phyloP scores from a whole-genome alignment of 495 filamentous ascomycete genomes.

The Aspergillus ostianus region DNA sequence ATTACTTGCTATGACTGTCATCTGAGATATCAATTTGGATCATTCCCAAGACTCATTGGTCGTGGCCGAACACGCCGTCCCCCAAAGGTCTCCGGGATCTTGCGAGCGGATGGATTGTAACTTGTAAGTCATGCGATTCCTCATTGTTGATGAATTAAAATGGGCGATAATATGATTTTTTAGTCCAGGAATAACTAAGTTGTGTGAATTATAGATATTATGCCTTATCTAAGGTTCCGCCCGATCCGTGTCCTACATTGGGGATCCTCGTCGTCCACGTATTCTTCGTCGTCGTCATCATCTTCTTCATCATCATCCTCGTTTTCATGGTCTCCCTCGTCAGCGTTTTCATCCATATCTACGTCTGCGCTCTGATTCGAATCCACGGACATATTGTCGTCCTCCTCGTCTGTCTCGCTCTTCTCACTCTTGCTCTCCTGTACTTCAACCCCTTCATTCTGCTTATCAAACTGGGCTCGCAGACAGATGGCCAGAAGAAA shows the following conservation, averaged over 20 bases:
- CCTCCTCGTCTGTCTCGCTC: background rate
- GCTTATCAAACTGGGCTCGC: background rate
- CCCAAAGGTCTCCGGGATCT: too few species aligned
- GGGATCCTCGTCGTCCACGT: background rate
- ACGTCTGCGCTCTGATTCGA: background rate
- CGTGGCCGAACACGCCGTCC: too few species aligned
- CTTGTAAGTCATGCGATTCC: too few species aligned
- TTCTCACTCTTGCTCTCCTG: background rate
- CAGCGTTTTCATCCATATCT: too few species aligned
- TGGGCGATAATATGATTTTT: too few species aligned
- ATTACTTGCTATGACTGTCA: background rate
- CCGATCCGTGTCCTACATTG: conserved; percentile 30
- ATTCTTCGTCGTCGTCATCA: background rate
- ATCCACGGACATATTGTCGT: background rate
- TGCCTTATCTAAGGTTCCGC: conserved; percentile 27
- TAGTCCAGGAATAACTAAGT: background rate
- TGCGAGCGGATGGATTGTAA: too few species aligned
- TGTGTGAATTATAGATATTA: conserved; percentile 5
- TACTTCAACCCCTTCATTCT: background rate
- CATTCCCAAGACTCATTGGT: too few species aligned
- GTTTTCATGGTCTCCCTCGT: too few species aligned
- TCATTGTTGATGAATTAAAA: background rate
- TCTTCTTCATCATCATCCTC: background rate
- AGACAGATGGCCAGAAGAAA: conserved; percentile 8
- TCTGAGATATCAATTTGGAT: background rate